A percentile compares a stretch with the other conserved stretches of the same genome.
Conservation (phyloP, 129 eudicot genomes). For the Flaveria trinervia region DNA sequence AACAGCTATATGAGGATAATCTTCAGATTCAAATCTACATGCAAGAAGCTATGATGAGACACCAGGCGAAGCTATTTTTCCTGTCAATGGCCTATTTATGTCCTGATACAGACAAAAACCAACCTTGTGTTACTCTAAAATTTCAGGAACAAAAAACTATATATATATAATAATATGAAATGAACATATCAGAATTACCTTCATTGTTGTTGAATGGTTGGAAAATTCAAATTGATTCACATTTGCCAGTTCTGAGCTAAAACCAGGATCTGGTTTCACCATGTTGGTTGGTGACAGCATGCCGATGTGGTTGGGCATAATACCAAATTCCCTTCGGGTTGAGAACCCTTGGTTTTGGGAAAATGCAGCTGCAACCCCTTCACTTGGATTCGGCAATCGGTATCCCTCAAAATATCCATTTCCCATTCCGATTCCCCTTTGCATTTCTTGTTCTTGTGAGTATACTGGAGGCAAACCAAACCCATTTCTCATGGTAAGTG, state of each 20-base stretch:
- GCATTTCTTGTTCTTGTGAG: constrained; percentile 52
- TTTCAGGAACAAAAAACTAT: background rate
- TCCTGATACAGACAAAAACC: constrained; percentile 45
- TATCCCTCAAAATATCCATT: constrained; percentile 47
- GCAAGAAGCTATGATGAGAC: constrained; percentile 49
- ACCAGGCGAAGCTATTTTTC: constrained; percentile 60
- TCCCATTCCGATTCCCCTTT: constrained; percentile 40
- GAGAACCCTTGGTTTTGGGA: constrained; percentile 46
- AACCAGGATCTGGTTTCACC: constrained; percentile 44
- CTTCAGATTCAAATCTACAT: constrained; percentile 12
- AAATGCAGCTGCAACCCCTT: constrained; percentile 36
- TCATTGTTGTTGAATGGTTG: constrained; percentile 44
- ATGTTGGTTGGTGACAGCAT: constrained; percentile 43
- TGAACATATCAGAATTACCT: constrained; percentile 39
- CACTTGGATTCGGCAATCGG: constrained; percentile 36
- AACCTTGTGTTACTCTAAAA: background rate
- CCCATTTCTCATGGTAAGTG: constrained; percentile 92
- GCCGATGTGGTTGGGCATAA: constrained; percentile 39
- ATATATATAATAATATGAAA: background rate
- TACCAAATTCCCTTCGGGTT: constrained; percentile 41
- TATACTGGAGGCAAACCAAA: constrained; percentile 63
- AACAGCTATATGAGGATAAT: background rate
- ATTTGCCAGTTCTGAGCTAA: constrained; percentile 41
- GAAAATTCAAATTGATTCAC: constrained; percentile 50
- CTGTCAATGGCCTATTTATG: constrained; percentile 44